Percentiles rank a stretch among this genome's conserved stretches.
phyloP scores from a whole-genome alignment of 2,329 filamentous ascomycete species.

The Pyricularia grisea region DNA sequence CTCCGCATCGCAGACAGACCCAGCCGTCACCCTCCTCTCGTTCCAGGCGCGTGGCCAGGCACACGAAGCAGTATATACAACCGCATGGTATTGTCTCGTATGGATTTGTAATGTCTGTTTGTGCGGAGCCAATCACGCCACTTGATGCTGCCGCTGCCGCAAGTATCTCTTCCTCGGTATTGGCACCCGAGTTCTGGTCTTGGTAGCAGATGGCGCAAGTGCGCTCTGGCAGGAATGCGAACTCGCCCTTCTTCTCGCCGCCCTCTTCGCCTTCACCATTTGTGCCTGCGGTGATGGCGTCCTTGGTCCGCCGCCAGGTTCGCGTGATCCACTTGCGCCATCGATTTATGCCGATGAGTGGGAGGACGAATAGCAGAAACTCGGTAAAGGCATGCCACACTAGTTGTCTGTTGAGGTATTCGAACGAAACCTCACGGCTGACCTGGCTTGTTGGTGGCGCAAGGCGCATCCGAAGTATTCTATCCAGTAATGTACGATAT shows the following conservation, averaged over 20 bases:
- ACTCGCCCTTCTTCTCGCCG: slow-evolving; percentile 56
- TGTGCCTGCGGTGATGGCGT: slow-evolving; percentile 44
- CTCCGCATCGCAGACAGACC: slow-evolving; percentile 82
- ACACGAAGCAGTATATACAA: slow-evolving; percentile 94
- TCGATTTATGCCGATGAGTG: slow-evolving; percentile 85
- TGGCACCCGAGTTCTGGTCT: slow-evolving; percentile 67
- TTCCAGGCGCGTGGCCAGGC: slow-evolving; percentile 81
- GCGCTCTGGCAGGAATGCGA: slow-evolving; percentile 78
- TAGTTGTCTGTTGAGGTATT: slow-evolving; percentile 93
- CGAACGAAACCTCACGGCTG: slow-evolving; percentile 87
- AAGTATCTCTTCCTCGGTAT: slow-evolving; percentile 67
- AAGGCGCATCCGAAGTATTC: slow-evolving; percentile 73
- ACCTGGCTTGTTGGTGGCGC: slow-evolving; percentile 79
- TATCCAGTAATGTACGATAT: slow-evolving; percentile 84
- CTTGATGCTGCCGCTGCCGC: slow-evolving; percentile 54
- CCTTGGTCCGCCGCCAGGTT: slow-evolving; percentile 74
- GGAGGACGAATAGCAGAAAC: slow-evolving; percentile 94
- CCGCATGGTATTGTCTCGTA: slow-evolving; percentile 86
- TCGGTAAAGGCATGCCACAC: slow-evolving; percentile 99
- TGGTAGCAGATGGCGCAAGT: slow-evolving; percentile 97
- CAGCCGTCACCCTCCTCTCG: slow-evolving; percentile 91
- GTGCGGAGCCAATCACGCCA: slow-evolving; percentile 77
- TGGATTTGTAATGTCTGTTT: slow-evolving; percentile 92
- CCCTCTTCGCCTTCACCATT: slow-evolving; percentile 34
- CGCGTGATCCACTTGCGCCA: slow-evolving; percentile 87